phyloP scores from a whole-genome alignment of 441 rosid species.

The Erodium chrysanthum region DNA sequence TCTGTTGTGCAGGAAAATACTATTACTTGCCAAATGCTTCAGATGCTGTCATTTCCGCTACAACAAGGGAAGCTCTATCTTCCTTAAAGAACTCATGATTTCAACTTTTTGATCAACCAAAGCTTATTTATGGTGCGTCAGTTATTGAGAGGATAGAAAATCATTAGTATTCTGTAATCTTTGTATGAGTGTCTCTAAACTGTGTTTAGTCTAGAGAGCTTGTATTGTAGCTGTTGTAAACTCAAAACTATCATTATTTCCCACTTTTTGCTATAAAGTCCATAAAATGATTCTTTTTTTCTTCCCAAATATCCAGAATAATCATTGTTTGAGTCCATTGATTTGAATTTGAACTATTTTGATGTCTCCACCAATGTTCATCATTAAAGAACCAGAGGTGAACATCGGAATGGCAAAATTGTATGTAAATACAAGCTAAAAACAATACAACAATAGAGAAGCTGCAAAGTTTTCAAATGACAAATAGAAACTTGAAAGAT shows the following conservation, averaged over 20 bases:
- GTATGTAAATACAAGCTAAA: no score
- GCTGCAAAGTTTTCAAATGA: not conserved
- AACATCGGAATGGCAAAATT: no score
- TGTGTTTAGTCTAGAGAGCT: not conserved
- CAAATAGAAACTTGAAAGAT: not conserved
- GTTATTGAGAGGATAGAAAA: not conserved
- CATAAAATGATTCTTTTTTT: no score
- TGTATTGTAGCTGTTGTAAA: no score
- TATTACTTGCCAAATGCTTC: constrained; percentile 97
- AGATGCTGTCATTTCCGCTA: constrained; percentile 85
- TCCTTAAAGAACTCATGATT: constrained; percentile 61
- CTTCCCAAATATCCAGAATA: no score
- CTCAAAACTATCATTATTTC: no score
- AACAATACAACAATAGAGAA: no score
- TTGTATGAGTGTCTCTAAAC: not conserved
- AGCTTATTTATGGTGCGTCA: not conserved
- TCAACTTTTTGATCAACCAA: constrained; percentile 5
- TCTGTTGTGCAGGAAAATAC: constrained; percentile 62
- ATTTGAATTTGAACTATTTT: no score
- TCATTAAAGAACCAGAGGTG: no score
- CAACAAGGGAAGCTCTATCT: constrained; percentile 77
- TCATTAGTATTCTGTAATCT: not conserved
- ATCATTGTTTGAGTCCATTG: no score
- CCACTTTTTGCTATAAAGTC: no score
- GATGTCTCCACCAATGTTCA: no score